These are phyloP conservation scores for Claviceps sp. DNA, from an alignment of 2,329 filamentous ascomycete species.

Conservation along the genomic window DNA sequence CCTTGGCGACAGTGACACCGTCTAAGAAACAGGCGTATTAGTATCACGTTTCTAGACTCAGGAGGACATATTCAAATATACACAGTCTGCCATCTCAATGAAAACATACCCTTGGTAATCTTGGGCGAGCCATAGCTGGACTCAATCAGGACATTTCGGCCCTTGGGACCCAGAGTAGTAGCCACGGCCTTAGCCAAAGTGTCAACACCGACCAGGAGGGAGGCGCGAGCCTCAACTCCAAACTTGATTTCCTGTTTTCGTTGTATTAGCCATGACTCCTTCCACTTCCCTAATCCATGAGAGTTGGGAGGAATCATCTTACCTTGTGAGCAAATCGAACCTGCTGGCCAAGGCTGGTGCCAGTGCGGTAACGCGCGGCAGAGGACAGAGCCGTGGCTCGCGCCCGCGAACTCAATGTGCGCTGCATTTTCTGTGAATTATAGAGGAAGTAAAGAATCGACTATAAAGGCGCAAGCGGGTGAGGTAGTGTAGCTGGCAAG, in stretches of 20 bases:
- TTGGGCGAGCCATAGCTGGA: constrained; percentile 97
- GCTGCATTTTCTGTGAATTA: constrained; percentile 65
- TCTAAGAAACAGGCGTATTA: constrained; percentile 33
- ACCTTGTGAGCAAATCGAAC: constrained; percentile 97
- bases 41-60: background rate
- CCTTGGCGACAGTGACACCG: constrained; percentile 80
- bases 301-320: constrained; percentile 5
- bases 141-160: constrained; percentile 96
- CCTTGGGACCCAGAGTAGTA: constrained; percentile 93
- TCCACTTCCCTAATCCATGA: background rate
- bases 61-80: constrained; percentile 15
- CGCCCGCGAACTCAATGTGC: constrained; percentile 71
- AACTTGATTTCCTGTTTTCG: constrained; percentile 80
- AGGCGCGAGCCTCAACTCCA: constrained; percentile 81
- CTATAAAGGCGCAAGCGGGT: constrained; percentile 10
- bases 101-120: constrained; percentile 79
- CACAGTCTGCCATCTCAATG: background rate
- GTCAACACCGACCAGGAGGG: constrained; percentile 87
- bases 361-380: constrained; percentile 51
- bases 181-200: constrained; percentile 93
- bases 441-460: constrained; percentile 19
- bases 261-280: background rate
- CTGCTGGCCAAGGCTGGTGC: constrained; percentile 64
- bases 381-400: constrained; percentile 69
- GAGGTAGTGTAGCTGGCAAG: constrained; percentile 12